Evolutionary conservation across 2,329 filamentous ascomycete species (phyloP), one percentile per base, ranked within the genome.

Genomic region (Zymoseptoria crescenta): DNA sequence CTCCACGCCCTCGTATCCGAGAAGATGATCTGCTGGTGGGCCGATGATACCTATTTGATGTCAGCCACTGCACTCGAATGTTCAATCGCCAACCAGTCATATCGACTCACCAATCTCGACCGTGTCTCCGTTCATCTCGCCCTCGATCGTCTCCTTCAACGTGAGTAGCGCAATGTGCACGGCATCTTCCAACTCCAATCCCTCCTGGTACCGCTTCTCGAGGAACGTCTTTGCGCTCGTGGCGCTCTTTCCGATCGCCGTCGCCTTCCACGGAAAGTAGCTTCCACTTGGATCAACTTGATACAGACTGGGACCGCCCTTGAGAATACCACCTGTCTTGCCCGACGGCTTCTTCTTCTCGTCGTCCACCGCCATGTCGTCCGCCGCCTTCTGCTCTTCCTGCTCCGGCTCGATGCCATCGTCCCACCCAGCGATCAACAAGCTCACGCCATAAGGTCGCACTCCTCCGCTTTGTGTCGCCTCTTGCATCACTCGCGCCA

Each of bases 211-310:
- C 77, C 94, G 83, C 87, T 99, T 99, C 83, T 99, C 94, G 74
- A 99, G 78, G 80, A 99, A 99, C 0, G 94, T 99, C 85, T 99
- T 99, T 58, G 94, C 94, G 71, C 91, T 96, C 49, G 94, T 96
- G 56, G 94, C 94, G 73, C 92, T 96, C 85, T 99, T 99, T 72
- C 94, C 94, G 72, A 99, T 99, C 56, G 94, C 94, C 54, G 94
- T 99, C 49, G 94, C 94, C 82, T 99, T 99, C 94, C 94, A 99
- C 3, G 94, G 94, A 75, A 96, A 99, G 75, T 99, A 99, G 75
- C 90, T 96, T 68, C 94, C 94, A 65, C 91, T 96, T n/a, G 94
- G 94, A 74, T 99, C 94, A 68, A 99, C 94, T 79, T 99, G 93
- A 79, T 99, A 99, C 73, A 99, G 79, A 83, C 95, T 96, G 53